A percentile compares a stretch with the other conserved stretches of the same genome.
These are phyloP conservation scores for Tylopilus balloui DNA, from an alignment of 768 basidiomycete species.

Conservation along the genomic window DNA sequence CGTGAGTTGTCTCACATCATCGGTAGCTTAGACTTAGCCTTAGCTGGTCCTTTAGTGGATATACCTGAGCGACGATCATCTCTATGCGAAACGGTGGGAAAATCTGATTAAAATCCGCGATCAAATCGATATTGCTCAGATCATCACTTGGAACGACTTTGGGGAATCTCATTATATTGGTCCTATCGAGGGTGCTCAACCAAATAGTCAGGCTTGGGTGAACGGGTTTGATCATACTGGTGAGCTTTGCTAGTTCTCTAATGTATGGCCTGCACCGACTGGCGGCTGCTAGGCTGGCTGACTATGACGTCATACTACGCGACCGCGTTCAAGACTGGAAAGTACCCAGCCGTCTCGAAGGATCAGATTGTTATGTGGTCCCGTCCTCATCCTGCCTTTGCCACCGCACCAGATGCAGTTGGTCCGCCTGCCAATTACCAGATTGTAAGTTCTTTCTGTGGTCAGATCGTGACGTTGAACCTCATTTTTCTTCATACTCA, in stretches of 20 bases:
- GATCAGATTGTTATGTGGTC: slow-evolving; percentile 69
- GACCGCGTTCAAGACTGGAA: slow-evolving; percentile 69
- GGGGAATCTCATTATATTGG: slow-evolving; percentile 78
- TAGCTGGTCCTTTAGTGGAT: slow-evolving; percentile 44
- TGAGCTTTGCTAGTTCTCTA: slow-evolving; percentile 18
- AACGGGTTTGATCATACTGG: slow-evolving; percentile 54
- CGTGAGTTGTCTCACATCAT: slow-evolving; percentile 36
- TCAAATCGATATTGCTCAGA: slow-evolving; percentile 55
- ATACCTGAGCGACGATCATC: slow-evolving; percentile 62
- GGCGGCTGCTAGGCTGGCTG: slow-evolving; percentile 49
- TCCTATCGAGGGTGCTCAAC: slow-evolving; percentile 66
- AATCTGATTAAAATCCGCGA: slow-evolving; percentile 50
- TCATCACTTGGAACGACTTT: slow-evolving; percentile 70
- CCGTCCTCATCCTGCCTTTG: slow-evolving; percentile 55
- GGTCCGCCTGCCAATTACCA: slow-evolving; percentile 54
- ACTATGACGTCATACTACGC: slow-evolving; percentile 62
- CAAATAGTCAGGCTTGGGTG: slow-evolving; percentile 67
- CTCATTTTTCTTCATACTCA: slow-evolving; percentile 5
- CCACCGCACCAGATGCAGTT: slow-evolving; percentile 51
- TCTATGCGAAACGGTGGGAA: slow-evolving; percentile 67
- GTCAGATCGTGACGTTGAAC: background rate
- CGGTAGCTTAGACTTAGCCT: background rate
- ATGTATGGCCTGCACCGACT: background rate
- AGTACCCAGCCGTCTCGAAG: slow-evolving; percentile 50
- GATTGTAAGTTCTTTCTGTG: slow-evolving; percentile 38